These are phyloP conservation scores for Arachis hypogaea DNA, from an alignment of 306 rosid species.

Conservation along the genomic window DNA sequence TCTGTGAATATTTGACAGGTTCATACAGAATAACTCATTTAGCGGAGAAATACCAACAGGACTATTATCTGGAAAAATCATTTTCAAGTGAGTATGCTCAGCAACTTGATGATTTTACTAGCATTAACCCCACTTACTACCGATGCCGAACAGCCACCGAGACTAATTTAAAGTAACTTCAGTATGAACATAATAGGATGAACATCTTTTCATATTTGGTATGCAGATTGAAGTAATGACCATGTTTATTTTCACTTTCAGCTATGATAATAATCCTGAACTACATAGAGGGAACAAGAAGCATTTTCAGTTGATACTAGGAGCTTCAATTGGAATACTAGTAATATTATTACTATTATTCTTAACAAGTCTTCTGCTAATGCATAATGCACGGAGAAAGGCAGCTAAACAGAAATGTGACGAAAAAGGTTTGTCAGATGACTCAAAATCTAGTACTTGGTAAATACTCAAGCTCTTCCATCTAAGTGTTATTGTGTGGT, in stretches of 20 bases:
- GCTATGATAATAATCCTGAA: slow-evolving; percentile 66
- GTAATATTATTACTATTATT: slow-evolving; percentile 54
- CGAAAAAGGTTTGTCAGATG: slow-evolving; percentile 57
- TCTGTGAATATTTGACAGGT: slow-evolving; percentile 58
- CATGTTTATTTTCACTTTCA: slow-evolving; percentile 43
- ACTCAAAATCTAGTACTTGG: slow-evolving; percentile 24
- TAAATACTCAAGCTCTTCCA: slow-evolving; percentile 22
- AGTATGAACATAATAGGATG: slow-evolving; percentile 5
- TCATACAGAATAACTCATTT: slow-evolving; percentile 87
- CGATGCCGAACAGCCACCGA: slow-evolving; percentile 10
- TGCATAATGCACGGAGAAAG: slow-evolving; percentile 53
- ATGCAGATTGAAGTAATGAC: slow-evolving; percentile 27
- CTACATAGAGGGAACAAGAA: slow-evolving; percentile 58
- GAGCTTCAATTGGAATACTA: slow-evolving; percentile 67
- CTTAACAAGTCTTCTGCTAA: slow-evolving; percentile 58
- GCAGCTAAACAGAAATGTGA: slow-evolving; percentile 48
- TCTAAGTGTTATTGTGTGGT: slow-evolving; percentile 36
- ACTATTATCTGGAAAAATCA: slow-evolving; percentile 60
- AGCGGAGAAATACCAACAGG: slow-evolving; percentile 80
- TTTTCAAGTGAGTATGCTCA: slow-evolving; percentile 63
- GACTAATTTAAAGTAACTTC: slow-evolving; percentile 7
- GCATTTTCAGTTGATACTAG: slow-evolving; percentile 67
- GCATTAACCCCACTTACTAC: slow-evolving; percentile 4
- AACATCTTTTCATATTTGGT: neutral
- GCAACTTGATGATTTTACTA: slow-evolving; percentile 8